phyloP scores from a whole-genome alignment of 805 yeast genomes.

The Candida rishiriensis region DNA sequence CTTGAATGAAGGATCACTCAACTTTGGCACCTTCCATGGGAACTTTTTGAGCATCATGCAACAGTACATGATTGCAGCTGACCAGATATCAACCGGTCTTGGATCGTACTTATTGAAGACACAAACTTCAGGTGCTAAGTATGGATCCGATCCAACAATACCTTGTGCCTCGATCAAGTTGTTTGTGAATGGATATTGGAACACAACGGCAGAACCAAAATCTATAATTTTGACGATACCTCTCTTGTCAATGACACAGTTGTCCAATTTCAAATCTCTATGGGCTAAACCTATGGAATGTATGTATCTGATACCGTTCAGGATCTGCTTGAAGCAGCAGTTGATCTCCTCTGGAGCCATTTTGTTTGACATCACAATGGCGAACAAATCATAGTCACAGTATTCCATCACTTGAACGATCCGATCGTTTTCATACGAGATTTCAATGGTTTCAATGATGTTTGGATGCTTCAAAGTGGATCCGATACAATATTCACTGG shows the following conservation, averaged over 20 bases:
- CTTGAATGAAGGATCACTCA: slow-evolving; percentile 77
- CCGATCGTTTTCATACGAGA: slow-evolving; percentile 81
- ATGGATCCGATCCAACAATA: slow-evolving; percentile 85
- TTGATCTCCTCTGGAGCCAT: slow-evolving; percentile 76
- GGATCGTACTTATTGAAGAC: slow-evolving; percentile 83
- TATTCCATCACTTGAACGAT: slow-evolving; percentile 92
- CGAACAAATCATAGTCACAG: slow-evolving; percentile 89
- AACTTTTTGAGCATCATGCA: slow-evolving; percentile 89
- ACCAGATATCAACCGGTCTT: slow-evolving; percentile 92
- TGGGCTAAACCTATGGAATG: slow-evolving; percentile 87
- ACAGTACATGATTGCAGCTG: slow-evolving; percentile 83
- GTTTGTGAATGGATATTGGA: slow-evolving; percentile 77
- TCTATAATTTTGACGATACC: slow-evolving; percentile 91
- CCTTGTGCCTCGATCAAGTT: slow-evolving; percentile 74
- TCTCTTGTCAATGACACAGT: slow-evolving; percentile 77
- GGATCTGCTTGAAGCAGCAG: slow-evolving; percentile 85
- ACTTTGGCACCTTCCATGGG: slow-evolving; percentile 92
- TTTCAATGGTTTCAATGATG: slow-evolving; percentile 86
- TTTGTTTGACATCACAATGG: slow-evolving; percentile 89
- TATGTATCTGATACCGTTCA: slow-evolving; percentile 75
- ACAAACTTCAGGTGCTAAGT: slow-evolving; percentile 88
- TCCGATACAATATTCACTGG: slow-evolving; percentile 93
- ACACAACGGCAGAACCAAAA: slow-evolving; percentile 91
- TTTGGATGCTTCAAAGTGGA: slow-evolving; percentile 86
- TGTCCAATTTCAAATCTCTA: slow-evolving; percentile 86